Conservation (phyloP, 768 basidiomycete genomes). For the Pholiota microspora region DNA sequence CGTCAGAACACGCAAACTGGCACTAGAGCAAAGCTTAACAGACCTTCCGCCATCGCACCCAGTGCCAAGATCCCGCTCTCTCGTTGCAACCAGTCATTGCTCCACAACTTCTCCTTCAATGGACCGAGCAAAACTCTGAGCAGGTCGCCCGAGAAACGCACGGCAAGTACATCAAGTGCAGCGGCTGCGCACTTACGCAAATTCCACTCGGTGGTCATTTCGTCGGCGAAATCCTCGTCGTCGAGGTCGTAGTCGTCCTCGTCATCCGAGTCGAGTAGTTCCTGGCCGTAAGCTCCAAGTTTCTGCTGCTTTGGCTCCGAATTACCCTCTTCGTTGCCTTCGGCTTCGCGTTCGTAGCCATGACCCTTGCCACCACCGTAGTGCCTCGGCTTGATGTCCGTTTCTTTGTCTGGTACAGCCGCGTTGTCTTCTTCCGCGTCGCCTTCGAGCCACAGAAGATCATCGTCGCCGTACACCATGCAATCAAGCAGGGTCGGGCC, state of each 20-base stretch:
- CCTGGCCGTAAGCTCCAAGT: conserved; percentile 74
- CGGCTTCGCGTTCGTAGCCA: conserved; percentile 72
- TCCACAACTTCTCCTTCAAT: conserved; percentile 93
- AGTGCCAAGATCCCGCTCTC: conserved; percentile 95
- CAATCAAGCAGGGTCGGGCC: conserved; percentile 95
- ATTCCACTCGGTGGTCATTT: conserved; percentile 98
- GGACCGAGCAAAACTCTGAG: conserved; percentile 86
- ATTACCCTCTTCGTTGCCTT: conserved; percentile 35
- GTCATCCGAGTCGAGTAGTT: conserved; percentile 80
- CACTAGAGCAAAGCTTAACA: conserved; percentile 17
- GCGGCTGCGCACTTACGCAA: conserved; percentile 97
- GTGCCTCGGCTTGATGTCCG: conserved; percentile 95
- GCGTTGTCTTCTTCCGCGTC: conserved; percentile 80
- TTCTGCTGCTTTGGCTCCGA: conserved; percentile 38
- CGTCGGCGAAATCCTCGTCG: conserved; percentile 92
- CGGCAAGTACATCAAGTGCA: conserved; percentile 93
- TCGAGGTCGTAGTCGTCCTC: conserved; percentile 87
- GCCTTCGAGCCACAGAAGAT: conserved; percentile 91
- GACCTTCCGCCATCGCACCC: conserved; percentile 98
- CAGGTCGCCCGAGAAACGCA: conserved; percentile 87
- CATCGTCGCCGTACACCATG: conserved; percentile 96
- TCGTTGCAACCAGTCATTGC: conserved; percentile 86
- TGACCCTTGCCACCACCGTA: conserved; percentile 80
- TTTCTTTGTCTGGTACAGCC: conserved; percentile 87
- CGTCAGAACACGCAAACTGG: not conserved